Evolutionary conservation across 257 asterid species (phyloP), one percentile per base, ranked within the genome.

Genomic region (Ligustrum vulgare): DNA sequence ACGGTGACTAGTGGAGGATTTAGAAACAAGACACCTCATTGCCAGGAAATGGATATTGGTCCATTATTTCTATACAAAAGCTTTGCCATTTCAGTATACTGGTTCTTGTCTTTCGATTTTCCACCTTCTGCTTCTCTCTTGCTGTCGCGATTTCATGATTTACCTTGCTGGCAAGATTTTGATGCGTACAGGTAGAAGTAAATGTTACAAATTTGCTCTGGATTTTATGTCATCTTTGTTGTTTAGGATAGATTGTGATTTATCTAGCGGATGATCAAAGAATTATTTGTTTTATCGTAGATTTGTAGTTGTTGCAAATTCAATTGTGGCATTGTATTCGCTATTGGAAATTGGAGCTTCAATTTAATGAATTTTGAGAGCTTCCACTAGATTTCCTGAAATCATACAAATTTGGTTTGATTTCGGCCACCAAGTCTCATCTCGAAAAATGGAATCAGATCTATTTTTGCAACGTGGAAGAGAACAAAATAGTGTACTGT

Each of bases 381-480:
- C 78, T 60, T 73, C 76, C 51, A 83, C 90, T 31, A 23, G 81
- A 12, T 71, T 86, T 4, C 90, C 90, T 5, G 90, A 86, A 67
- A 56, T 75, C 37, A 65, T 84, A 6, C 90, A 86, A 67, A 80
- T 86, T 51, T 86, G 90, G 90, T 86, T 86, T 83, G 90, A 86
- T 74, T 86, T 86, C 83, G 84, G 79, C 75, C 90, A 86, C 51
- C n/a, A n/a, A n/a, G n/a, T n/a, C n/a, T n/a, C n/a, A n/a, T n/a
- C n/a, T n/a, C n/a, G n/a, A n/a, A n/a, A n/a, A n/a, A n/a, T n/a
- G n/a, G n/a, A n/a, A n/a, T n/a, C n/a, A n/a, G n/a, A n/a, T n/a
- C n/a, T n/a, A n/a, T n/a, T n/a, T n/a, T n/a, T n/a, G n/a, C n/a
- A n/a, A n/a, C n/a, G n/a, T n/a, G n/a, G n/a, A n/a, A n/a, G n/a